Evolutionary conservation across 2,329 filamentous ascomycete genomes (phyloP).

Genomic region (Trichoderma brevicompactum): DNA sequence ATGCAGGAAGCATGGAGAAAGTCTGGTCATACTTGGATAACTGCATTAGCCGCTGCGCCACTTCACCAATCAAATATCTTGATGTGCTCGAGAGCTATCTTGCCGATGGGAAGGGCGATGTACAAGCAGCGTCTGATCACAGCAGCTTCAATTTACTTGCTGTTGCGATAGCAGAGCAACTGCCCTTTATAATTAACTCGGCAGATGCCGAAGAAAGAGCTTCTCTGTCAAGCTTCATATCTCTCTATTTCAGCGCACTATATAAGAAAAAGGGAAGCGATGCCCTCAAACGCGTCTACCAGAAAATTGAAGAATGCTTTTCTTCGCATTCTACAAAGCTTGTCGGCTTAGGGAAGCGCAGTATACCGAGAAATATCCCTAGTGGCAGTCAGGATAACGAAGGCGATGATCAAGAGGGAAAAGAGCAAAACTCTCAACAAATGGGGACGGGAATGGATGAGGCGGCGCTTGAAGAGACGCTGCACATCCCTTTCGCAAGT

Average conservation of each 20-base stretch:
- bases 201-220: conserved; percentile 49
- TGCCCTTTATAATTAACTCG: conserved; percentile 67
- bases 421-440: conserved; percentile 9
- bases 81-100: conserved; percentile 63
- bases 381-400: conserved; percentile 31
- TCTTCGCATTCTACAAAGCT: conserved; percentile 35
- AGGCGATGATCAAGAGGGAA: conserved; percentile 14
- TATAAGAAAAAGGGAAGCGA: conserved; percentile 53
- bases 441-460: conserved; percentile 37
- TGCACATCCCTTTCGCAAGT: conserved; percentile 53
- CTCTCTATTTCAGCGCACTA: conserved; percentile 59
- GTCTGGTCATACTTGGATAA: conserved; percentile 81
- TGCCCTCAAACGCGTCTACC: conserved; percentile 37
- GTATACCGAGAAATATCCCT: conserved; percentile 22
- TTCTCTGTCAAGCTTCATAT: conserved; percentile 62
- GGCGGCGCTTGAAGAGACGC: conserved; percentile 56
- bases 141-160: conserved; percentile 63
- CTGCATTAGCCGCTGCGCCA: conserved; percentile 74
- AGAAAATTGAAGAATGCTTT: conserved; percentile 41
- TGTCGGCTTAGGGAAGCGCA: conserved; percentile 30
- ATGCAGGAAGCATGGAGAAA: conserved; percentile 40
- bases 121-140: conserved; percentile 28
- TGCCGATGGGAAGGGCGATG: conserved; percentile 39
- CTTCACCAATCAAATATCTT: conserved; percentile 80
- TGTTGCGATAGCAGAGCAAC: conserved; percentile 75